Evolutionary conservation across 2,329 filamentous ascomycete genomes (phyloP).

Genomic region (Exophiala lecanii-corni): DNA sequence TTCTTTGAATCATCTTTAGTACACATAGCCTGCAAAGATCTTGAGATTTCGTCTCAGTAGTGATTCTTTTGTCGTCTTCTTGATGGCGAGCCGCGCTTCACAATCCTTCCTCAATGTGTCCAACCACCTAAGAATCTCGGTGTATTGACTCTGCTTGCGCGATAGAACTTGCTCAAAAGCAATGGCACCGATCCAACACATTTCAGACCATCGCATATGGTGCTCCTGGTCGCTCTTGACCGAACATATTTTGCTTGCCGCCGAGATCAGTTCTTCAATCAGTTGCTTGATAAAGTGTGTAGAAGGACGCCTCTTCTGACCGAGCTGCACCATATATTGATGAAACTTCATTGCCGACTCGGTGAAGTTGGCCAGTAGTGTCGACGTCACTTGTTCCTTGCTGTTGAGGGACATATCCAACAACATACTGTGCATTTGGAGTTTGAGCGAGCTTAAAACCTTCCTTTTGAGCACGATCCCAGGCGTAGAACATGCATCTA

Average conservation of each 20-base stretch:
- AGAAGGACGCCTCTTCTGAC: slow-evolving; percentile 52
- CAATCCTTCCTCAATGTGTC: slow-evolving; percentile 35
- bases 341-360: slow-evolving; percentile 74
- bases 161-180: slow-evolving; percentile 67
- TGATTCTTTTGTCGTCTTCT: slow-evolving; percentile 5
- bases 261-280: slow-evolving; percentile 60
- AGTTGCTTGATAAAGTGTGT: slow-evolving; percentile 59
- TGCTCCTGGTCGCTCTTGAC: slow-evolving; percentile 43
- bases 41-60: slow-evolving; percentile 14
- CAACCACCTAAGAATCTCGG: slow-evolving; percentile 64
- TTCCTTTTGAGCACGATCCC: slow-evolving; percentile 79
- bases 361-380: slow-evolving; percentile 67
- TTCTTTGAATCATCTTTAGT: no score
- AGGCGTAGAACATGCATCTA: slow-evolving; percentile 67
- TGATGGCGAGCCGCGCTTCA: slow-evolving; percentile 17
- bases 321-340: slow-evolving; percentile 57
- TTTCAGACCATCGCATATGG: slow-evolving; percentile 54
- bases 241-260: slow-evolving; percentile 55
- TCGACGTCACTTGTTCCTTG: slow-evolving; percentile 61
- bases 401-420: slow-evolving; percentile 77
- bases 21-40: slow-evolving; percentile 23
- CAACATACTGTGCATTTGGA: slow-evolving; percentile 80
- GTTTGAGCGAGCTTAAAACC: slow-evolving; percentile 68
- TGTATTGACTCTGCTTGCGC: slow-evolving; percentile 67
- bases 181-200: slow-evolving; percentile 60